A percentile compares a stretch with the other conserved stretches of the same genome.
These are phyloP conservation scores for Penicillium antarcticum DNA, from an alignment of 495 filamentous ascomycete species.

Conservation along the genomic window DNA sequence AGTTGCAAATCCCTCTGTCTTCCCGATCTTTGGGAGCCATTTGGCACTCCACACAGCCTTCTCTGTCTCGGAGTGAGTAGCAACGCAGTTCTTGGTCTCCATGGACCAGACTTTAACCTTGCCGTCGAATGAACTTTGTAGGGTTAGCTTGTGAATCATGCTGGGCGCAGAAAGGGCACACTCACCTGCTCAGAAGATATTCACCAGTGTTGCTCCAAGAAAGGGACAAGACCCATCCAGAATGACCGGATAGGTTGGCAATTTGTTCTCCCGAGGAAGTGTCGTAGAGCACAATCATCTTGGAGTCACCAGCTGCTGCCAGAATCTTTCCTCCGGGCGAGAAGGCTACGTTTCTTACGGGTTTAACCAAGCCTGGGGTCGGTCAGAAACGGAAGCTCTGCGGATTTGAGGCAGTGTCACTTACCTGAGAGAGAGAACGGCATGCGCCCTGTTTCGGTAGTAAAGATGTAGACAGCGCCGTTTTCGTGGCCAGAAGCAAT, in stretches of 20 bases:
- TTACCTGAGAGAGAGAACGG: slow-evolving; percentile 80
- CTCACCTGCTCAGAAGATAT: slow-evolving; percentile 80
- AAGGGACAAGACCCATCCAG: slow-evolving; percentile 82
- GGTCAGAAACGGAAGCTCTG: neutral
- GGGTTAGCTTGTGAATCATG: slow-evolving; percentile 9
- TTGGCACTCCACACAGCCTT: slow-evolving; percentile 81
- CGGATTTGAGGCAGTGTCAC: slow-evolving; percentile 7
- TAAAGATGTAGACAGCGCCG: slow-evolving; percentile 92
- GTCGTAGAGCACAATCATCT: slow-evolving; percentile 87
- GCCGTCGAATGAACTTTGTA: slow-evolving; percentile 71
- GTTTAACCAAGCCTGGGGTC: slow-evolving; percentile 70
- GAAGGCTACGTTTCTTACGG: slow-evolving; percentile 80
- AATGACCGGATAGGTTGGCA: slow-evolving; percentile 73
- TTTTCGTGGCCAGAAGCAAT: slow-evolving; percentile 92
- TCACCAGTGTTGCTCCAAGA: slow-evolving; percentile 95
- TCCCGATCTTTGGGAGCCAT: slow-evolving; percentile 78
- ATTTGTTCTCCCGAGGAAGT: slow-evolving; percentile 89
- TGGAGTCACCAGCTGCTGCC: slow-evolving; percentile 89
- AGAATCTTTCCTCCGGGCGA: slow-evolving; percentile 80
- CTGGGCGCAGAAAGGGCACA: neutral
- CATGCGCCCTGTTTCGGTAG: slow-evolving; percentile 81
- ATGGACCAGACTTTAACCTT: slow-evolving; percentile 95
- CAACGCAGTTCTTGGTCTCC: slow-evolving; percentile 76
- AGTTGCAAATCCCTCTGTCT: slow-evolving; percentile 82
- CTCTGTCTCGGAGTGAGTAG: slow-evolving; percentile 88